These are phyloP conservation scores for Collariella sp. DNA, from an alignment of 495 filamentous ascomycete species.

Conservation along the genomic window DNA sequence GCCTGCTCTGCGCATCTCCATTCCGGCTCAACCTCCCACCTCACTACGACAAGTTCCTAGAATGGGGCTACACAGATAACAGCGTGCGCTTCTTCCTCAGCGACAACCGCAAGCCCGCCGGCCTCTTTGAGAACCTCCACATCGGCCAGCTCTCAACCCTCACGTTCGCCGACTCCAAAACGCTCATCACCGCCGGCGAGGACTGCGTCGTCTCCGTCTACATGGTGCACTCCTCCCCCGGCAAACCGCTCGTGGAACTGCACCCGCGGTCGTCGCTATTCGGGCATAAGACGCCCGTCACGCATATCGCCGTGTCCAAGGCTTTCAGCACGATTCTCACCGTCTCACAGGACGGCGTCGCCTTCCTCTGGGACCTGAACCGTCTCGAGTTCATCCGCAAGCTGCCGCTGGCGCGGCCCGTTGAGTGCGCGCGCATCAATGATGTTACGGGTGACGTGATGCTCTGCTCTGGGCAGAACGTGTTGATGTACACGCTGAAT, in stretches of 20 bases:
- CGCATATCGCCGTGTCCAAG: slow-evolving; percentile 69
- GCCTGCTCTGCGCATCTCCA: slow-evolving; percentile 72
- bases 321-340: slow-evolving; percentile 82
- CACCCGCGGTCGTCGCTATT: slow-evolving; percentile 75
- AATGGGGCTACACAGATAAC: slow-evolving; percentile 94
- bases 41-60: slow-evolving; percentile 78
- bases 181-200: slow-evolving; percentile 79
- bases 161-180: slow-evolving; percentile 78
- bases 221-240: slow-evolving; percentile 46
- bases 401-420: slow-evolving; percentile 43
- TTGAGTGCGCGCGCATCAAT: slow-evolving; percentile 75
- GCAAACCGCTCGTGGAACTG: slow-evolving; percentile 64
- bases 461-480: slow-evolving; percentile 63
- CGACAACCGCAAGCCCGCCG: slow-evolving; percentile 65
- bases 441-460: slow-evolving; percentile 83
- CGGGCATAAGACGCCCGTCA: slow-evolving; percentile 77
- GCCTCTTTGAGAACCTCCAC: slow-evolving; percentile 88
- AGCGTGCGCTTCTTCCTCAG: slow-evolving; percentile 81
- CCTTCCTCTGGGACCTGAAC: slow-evolving; percentile 91
- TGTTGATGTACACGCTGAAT: slow-evolving; percentile 83
- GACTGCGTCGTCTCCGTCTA: slow-evolving; percentile 88
- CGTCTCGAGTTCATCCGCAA: slow-evolving; percentile 75
- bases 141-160: slow-evolving; percentile 75
- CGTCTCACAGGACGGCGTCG: slow-evolving; percentile 64
- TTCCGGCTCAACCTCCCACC: slow-evolving; percentile 83